A percentile compares a stretch with the other conserved stretches of the same genome.
Conservation (phyloP, 1,284 basidiomycete species). For the Apiotrichum sp. region DNA sequence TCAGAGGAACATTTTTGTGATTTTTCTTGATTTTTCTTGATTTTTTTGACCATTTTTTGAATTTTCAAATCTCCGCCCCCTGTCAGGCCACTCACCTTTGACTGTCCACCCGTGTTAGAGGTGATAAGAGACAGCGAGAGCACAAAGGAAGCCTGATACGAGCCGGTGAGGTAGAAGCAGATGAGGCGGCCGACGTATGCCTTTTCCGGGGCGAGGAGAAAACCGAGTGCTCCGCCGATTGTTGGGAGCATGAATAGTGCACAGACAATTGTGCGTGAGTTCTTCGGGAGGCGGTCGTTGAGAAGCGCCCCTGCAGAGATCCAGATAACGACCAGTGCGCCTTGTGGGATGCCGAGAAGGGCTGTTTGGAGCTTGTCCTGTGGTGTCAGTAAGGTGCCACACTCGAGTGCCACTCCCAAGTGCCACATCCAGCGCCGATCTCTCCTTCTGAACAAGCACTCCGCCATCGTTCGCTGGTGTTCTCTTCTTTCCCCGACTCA, state of each 20-base stretch:
- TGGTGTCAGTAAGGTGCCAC: neutral
- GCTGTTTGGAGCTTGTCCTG: constrained; percentile 38
- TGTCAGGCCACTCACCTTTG: constrained; percentile 30
- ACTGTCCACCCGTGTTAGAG: constrained; percentile 51
- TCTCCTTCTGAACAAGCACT: too few relatives aligned
- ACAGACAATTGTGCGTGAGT: constrained; percentile 39
- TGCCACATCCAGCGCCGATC: too few relatives aligned
- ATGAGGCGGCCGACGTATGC: constrained; percentile 46
- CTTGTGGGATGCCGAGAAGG: constrained; percentile 45
- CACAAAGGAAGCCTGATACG: constrained; percentile 50
- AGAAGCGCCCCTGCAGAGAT: constrained; percentile 35
- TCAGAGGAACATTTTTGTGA: too few relatives aligned
- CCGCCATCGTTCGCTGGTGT: too few relatives aligned
- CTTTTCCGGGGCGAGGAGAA: constrained; percentile 43
- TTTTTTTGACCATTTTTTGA: too few relatives aligned
- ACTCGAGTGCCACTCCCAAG: neutral
- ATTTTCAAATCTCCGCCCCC: too few relatives aligned
- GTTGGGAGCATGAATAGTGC: constrained; percentile 45
- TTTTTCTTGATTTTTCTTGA: too few relatives aligned
- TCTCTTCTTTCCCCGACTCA: too few relatives aligned
- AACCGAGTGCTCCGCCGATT: constrained; percentile 44
- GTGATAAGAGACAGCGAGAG: constrained; percentile 50
- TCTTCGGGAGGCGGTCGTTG: constrained; percentile 40
- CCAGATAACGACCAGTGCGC: constrained; percentile 43
- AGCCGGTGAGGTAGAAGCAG: constrained; percentile 55